phyloP scores from a whole-genome alignment of 495 filamentous ascomycete genomes.

The Xeromyces bisporus region DNA sequence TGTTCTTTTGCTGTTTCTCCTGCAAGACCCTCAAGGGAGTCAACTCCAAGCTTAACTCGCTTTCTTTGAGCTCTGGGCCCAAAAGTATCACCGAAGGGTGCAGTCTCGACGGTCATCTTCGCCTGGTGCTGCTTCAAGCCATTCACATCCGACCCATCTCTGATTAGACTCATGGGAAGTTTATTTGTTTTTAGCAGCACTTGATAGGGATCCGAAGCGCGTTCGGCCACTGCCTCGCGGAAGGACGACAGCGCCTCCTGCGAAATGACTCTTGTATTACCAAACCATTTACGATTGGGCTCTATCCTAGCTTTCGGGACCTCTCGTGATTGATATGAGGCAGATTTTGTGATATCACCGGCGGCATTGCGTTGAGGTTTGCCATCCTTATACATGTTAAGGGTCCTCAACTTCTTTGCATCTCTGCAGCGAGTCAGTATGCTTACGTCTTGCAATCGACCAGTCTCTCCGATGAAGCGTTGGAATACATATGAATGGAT shows the following conservation, averaged over 20 bases:
- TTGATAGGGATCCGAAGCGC: slow-evolving; percentile 76
- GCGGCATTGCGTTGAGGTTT: slow-evolving; percentile 55
- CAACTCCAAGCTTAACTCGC: slow-evolving; percentile 70
- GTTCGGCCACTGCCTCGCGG: slow-evolving; percentile 81
- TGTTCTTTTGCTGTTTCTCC: slow-evolving; percentile 60
- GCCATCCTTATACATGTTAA: slow-evolving; percentile 80
- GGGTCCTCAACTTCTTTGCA: slow-evolving; percentile 70
- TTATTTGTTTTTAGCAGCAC: slow-evolving; percentile 91
- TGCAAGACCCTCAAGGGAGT: slow-evolving; percentile 64
- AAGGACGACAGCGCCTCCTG: slow-evolving; percentile 60
- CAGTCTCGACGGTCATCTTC: slow-evolving; percentile 80
- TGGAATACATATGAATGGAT: too few relatives aligned
- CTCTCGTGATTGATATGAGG: slow-evolving; percentile 64
- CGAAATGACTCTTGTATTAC: slow-evolving; percentile 52
- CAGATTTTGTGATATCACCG: slow-evolving; percentile 67
- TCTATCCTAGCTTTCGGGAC: slow-evolving; percentile 76
- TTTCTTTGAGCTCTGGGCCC: slow-evolving; percentile 89
- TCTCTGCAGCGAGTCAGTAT: slow-evolving; percentile 28
- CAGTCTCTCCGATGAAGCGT: too few relatives aligned
- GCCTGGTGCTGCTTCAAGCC: slow-evolving; percentile 82
- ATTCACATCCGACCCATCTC: slow-evolving; percentile 46
- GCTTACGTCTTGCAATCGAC: too few relatives aligned
- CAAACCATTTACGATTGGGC: slow-evolving; percentile 82
- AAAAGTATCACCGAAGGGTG: slow-evolving; percentile 78
- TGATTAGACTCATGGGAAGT: slow-evolving; percentile 67